Conservation (phyloP, 768 basidiomycete genomes). For the Rhodotorula taiwanensis region DNA sequence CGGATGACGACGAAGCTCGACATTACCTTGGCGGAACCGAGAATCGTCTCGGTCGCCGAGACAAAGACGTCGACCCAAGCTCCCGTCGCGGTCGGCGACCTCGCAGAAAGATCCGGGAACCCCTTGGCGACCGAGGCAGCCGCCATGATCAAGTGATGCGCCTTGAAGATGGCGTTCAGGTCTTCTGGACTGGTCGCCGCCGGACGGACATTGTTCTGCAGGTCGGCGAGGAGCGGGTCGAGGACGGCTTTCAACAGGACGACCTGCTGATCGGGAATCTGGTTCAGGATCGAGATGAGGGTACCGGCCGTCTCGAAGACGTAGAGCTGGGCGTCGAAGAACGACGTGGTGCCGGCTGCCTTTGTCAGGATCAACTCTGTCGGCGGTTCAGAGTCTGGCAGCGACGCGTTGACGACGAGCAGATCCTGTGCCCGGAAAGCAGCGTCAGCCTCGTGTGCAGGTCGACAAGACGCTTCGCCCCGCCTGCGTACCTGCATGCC, state of each 20-base stretch:
- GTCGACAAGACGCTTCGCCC: no score
- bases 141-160: constrained; percentile 91
- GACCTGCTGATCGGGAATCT: constrained; percentile 59
- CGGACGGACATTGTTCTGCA: constrained; percentile 44
- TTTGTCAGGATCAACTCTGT: constrained; percentile 64
- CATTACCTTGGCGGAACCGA: constrained; percentile 81
- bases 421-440: constrained; percentile 58
- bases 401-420: constrained; percentile 63
- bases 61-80: constrained; percentile 68
- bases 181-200: constrained; percentile 48
- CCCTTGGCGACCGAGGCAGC: constrained; percentile 92
- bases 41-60: constrained; percentile 74
- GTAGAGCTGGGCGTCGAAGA: constrained; percentile 86
- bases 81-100: constrained; percentile 62
- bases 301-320: constrained; percentile 87
- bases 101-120: constrained; percentile 77
- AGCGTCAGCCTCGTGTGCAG: neutral
- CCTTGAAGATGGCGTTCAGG: constrained; percentile 68
- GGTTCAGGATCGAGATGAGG: constrained; percentile 68
- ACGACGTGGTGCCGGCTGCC: constrained; percentile 62
- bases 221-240: constrained; percentile 69
- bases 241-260: constrained; percentile 59
- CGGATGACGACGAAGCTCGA: constrained; percentile 77
- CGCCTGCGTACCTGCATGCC: constrained; percentile 45
- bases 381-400: constrained; percentile 68